Base-by-base conservation (phyloP, 2,329 filamentous ascomycete genomes). In the Calycina herbarum region DNA sequence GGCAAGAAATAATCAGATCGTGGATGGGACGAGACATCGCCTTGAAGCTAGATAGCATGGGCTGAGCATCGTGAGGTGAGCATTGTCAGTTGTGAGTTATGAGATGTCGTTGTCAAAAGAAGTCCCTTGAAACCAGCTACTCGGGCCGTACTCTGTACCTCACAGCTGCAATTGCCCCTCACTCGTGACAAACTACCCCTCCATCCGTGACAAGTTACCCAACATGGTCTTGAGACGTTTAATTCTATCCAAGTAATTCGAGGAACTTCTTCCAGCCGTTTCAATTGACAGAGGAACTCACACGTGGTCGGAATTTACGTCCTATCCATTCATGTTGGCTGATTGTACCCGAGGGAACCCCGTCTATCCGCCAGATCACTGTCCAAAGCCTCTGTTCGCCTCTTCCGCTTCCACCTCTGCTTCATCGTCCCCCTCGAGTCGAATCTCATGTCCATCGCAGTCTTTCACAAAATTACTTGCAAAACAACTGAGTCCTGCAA, bases 361-460 rank as follows among this genome's bases (percentile, higher is more conserved):
- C 31, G 31, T 33, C 31, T 33, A 33, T 33, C 31, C 8, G 45
- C n/a, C 45, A 51, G 7, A 51, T 51, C 20, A 62, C 59, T 51
- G 63, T 38, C 57, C 40, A 31, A 73, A 66, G 29, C 63, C 60
- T 35, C 65, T 66, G 67, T 73, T 74, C 51, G 66, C 68, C 27
- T 27, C 54, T 10, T 69, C 69, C 4, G 71, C 72, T 61, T 75
- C 73, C 10, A 66, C 73, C 40, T 75, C 74, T 1, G 79, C 79
- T 38, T 83, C 83, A 33, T 85, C 82, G 68, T 89, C 87, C 0
- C 86, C 87, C 33, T 88, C 85, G 1, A 90, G 74, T 80, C 86
- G 81, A 57, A 90, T 85, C 74, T 89, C 87, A 73, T 89, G 86
- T 0, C 88, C 88, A 71, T 87, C 79, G 0, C 87, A 87, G 69